Base-by-base conservation (phyloP, 495 filamentous ascomycete genomes). In the Acidiella bohemica region DNA sequence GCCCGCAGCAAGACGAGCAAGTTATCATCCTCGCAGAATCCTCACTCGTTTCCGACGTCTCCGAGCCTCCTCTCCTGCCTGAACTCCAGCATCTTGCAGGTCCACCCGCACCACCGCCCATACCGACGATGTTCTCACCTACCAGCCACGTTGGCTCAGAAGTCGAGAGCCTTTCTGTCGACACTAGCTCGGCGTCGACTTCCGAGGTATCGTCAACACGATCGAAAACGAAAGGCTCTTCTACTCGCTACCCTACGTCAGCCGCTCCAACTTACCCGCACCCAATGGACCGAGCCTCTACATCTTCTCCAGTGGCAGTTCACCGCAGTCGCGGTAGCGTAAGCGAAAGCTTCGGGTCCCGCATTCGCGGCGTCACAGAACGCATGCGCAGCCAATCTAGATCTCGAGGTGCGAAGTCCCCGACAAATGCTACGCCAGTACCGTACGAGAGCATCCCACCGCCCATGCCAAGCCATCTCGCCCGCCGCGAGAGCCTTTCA, bases 31-130 rank as follows among this genome's bases (percentile, higher is more conserved):
- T n/a, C n/a, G n/a, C n/a, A n/a, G n/a, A n/a, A n/a, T n/a, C n/a
- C n/a, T n/a, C n/a, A n/a, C n/a, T n/a, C n/a, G n/a, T n/a, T n/a
- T n/a, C n/a, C 14, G 47, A 54, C 3, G 33, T 32, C 9, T 42
- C 44, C 20, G 24, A 28, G 13, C 76, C 80, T 9, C 75, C 76
- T 9, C 70, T 93, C 22, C 66, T 93, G 29, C 76, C 77, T 35
- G 81, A 93, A 47, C 72, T 93, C 12, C 80, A 85, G 54, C 85
- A 94, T 59, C 70, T 94, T 9, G 75, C 76, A 20, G 65, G 53
- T 12, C 74, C 74, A 4, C 74, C 78, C 2, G 76, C 76, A 3
- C 78, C 76, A 0, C 78, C 78, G 9, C 77, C 80, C 2, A 76
- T 68, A 26, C 71, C 73, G 22, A 36, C 72, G 60, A 37, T 78